A percentile compares a stretch with the other conserved stretches of the same genome.
Evolutionary conservation across 2,329 filamentous ascomycete species (phyloP).

Genomic region (Aspergillus ochraceoroseus): DNA sequence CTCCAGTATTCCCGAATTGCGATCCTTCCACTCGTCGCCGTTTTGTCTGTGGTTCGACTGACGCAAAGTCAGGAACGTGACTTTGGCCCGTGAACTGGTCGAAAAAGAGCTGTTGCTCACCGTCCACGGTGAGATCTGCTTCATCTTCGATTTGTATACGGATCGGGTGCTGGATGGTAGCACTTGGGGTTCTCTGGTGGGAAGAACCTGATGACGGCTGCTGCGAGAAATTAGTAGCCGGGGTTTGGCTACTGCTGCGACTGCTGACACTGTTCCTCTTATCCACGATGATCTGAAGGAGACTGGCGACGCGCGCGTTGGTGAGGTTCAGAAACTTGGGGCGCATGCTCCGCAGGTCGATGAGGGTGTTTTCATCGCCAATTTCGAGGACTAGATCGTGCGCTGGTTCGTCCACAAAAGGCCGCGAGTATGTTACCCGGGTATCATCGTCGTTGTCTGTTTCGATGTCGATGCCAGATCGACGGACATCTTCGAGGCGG

Average conservation of each 20-base stretch:
- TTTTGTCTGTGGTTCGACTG: constrained; percentile 13
- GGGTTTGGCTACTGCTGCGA: too few species aligned
- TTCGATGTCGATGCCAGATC: constrained; percentile 69
- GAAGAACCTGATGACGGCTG: neutral
- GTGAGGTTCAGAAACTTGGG: constrained; percentile 70
- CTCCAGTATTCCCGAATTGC: neutral
- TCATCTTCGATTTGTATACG: constrained; percentile 57
- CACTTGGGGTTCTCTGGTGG: constrained; percentile 46
- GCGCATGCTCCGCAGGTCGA: constrained; percentile 53
- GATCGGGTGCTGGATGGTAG: constrained; percentile 58
- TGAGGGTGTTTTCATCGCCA: constrained; percentile 58
- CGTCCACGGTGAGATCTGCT: constrained; percentile 42
- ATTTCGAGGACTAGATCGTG: constrained; percentile 78
- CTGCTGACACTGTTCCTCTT: constrained; percentile 58
- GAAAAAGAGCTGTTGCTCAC: constrained; percentile 24
- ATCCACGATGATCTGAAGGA: constrained; percentile 75
- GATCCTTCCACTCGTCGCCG: constrained; percentile 17
- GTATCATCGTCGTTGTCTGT: constrained; percentile 40
- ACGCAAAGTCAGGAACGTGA: neutral
- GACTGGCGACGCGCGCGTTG: constrained; percentile 63
- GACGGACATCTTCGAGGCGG: constrained; percentile 79
- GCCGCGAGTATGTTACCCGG: constrained; percentile 65
- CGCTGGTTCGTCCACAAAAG: constrained; percentile 71
- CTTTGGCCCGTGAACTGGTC: constrained; percentile 13
- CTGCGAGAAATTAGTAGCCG: neutral